Conservation (phyloP, 2,329 filamentous ascomycete species). For the Colletotrichum tropicale region DNA sequence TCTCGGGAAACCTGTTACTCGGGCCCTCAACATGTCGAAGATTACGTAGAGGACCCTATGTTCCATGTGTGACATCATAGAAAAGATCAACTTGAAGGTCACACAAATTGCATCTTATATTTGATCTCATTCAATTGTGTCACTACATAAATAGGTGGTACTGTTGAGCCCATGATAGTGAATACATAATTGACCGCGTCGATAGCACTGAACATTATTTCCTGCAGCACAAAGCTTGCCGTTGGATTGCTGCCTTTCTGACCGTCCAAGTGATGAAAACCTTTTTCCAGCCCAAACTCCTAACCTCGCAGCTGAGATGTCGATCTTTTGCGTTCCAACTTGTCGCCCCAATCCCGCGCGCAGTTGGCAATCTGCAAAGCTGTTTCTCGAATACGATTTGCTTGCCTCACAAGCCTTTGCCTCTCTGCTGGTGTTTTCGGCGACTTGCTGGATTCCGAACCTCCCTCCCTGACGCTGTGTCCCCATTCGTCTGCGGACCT, state of each 20-base stretch:
- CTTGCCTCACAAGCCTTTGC: constrained; percentile 3
- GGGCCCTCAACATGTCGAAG: neutral
- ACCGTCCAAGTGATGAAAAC: neutral
- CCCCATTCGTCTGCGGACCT: constrained; percentile 29
- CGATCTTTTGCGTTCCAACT: constrained; percentile 5
- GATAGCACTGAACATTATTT: neutral
- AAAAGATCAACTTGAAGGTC: neutral
- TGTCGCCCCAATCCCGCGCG: constrained; percentile 18
- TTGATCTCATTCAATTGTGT: neutral
- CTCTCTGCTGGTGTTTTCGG: neutral
- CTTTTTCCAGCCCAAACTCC: neutral
- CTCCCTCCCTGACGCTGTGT: constrained; percentile 6
- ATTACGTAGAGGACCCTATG: neutral
- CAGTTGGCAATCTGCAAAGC: constrained; percentile 12
- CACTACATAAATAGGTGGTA: neutral
- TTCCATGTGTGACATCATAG: neutral
- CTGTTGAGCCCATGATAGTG: neutral
- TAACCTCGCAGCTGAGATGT: constrained; percentile 1
- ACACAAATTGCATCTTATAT: neutral
- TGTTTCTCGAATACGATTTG: constrained; percentile 12
- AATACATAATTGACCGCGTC: neutral
- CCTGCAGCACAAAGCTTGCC: neutral
- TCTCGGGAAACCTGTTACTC: neutral
- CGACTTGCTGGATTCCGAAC: neutral
- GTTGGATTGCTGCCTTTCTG: neutral